Base-by-base conservation (phyloP, 768 basidiomycete genomes). In the Leucocoprinus sp. region DNA sequence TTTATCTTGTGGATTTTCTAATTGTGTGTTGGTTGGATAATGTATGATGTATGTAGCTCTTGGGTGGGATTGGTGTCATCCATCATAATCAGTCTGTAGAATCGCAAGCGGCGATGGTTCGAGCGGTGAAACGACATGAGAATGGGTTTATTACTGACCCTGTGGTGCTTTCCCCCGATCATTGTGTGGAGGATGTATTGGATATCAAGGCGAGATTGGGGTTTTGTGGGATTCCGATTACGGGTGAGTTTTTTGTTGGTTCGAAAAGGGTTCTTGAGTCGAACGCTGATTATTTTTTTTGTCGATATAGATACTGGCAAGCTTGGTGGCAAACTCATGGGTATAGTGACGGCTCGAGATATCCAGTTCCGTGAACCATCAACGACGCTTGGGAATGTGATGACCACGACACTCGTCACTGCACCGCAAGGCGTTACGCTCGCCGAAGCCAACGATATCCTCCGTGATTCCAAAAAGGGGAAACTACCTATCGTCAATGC, bases 121-220 rank as follows among this genome's bases (percentile, higher is more conserved):
- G 90, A 52, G 88, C 90, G 34, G 96, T 98, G 23, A 99, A 99
- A 65, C 83, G 93, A 57, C 95, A 93, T 61, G 95, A 98, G 66
- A 99, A 98, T 59, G 96, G 96, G 4, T 98, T 98, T 69, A 99
- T 98, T 64, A 78, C 87, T 42, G 91, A 96, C 54, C 96, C 96
- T 11, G 76, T 97, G 50, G 90, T 92, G 42, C 70, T 98, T 23
- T 80, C 84, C 8, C 91, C 93, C 0, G 60, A 73, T 19, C 75
- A 87, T 54, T 66, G 70, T 33, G 90, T 95, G 23, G 86, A 84
- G 50, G 88, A 97, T 51, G 95, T 98, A 11, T 71, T 96, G 39
- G 87, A 92, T 51, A 87, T 97, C 68, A 98, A 98, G 65, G 82
- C 80, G 23, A 73, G 78, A 37, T 81, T 90, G 14, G 96, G 96